These are phyloP conservation scores for Wickerhamiella azymoides DNA, from an alignment of 805 yeast species.

Conservation along the genomic window DNA sequence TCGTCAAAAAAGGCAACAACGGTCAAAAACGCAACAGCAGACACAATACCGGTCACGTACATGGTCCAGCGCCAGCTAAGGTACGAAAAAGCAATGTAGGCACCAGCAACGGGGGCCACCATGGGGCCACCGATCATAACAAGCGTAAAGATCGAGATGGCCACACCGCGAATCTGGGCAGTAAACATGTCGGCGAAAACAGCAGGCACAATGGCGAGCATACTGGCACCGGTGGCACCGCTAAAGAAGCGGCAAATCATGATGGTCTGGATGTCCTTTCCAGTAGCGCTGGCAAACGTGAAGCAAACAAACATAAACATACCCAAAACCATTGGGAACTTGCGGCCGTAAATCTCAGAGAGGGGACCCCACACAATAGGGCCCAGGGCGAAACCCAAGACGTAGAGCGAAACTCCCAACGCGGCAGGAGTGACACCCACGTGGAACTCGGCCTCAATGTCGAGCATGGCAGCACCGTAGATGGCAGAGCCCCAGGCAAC, in stretches of 20 bases:
- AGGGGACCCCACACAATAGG: constrained; percentile 85
- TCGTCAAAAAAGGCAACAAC: constrained; percentile 28
- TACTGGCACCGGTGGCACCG: constrained; percentile 68
- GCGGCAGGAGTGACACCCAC: constrained; percentile 59
- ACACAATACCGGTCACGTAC: constrained; percentile 22
- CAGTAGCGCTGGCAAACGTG: constrained; percentile 55
- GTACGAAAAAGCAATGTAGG: constrained; percentile 35
- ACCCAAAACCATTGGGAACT: constrained; percentile 39
- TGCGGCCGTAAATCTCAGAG: constrained; percentile 51
- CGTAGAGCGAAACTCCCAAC: constrained; percentile 66
- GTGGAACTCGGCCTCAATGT: constrained; percentile 29
- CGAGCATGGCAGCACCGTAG: constrained; percentile 8
- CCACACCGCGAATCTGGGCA: constrained; percentile 50
- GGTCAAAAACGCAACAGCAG: constrained; percentile 24
- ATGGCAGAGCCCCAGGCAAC: constrained; percentile 10
- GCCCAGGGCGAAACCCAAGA: constrained; percentile 88
- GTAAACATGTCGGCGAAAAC: constrained; percentile 65
- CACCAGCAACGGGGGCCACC: constrained; percentile 61
- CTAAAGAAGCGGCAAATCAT: constrained; percentile 63
- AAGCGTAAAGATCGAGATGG: constrained; percentile 49
- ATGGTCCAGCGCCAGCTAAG: constrained; percentile 11
- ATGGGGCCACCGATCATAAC: constrained; percentile 60
- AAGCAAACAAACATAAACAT: constrained; percentile 40
- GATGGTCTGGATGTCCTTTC: constrained; percentile 58
- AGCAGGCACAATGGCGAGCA: constrained; percentile 70